Percentiles rank a stretch among this genome's conserved stretches.
phyloP scores from a whole-genome alignment of 2,329 filamentous ascomycete species.

The Rhinocladiella mackenziei region DNA sequence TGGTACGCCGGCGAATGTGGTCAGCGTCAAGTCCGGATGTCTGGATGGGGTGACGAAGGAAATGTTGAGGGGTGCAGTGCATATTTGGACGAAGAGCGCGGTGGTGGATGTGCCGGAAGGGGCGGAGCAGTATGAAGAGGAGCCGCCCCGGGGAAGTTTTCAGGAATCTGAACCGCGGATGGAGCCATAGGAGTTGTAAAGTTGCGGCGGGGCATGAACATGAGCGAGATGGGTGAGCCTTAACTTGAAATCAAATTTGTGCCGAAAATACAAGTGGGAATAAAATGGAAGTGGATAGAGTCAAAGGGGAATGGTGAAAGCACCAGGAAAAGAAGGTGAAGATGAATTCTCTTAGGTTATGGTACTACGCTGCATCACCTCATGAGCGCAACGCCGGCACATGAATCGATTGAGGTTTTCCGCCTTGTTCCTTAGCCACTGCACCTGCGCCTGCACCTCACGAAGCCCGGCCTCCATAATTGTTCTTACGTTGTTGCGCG shows the following conservation, averaged over 20 bases:
- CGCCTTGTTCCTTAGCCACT: not conserved
- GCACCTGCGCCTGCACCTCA: not conserved
- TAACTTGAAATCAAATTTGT: no score
- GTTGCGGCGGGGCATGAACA: not conserved
- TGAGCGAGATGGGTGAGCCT: no score
- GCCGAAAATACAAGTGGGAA: no score
- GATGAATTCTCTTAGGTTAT: no score
- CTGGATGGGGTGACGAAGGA: slow-evolving; percentile 60
- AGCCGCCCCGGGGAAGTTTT: slow-evolving; percentile 30
- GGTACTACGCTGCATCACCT: no score
- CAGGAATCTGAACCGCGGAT: not conserved
- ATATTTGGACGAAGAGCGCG: slow-evolving; percentile 65
- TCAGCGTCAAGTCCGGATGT: slow-evolving; percentile 65
- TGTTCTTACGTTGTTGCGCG: not conserved
- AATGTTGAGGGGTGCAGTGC: slow-evolving; percentile 56
- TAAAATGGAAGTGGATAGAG: no score
- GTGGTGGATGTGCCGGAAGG: slow-evolving; percentile 68
- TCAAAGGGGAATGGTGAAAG: no score
- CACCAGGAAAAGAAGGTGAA: no score
- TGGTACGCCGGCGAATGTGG: slow-evolving; percentile 53
- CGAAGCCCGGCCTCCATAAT: not conserved
- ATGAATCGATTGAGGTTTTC: not conserved
- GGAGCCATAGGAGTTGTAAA: not conserved
- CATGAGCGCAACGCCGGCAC: not conserved
- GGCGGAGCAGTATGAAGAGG: slow-evolving; percentile 55